Percentiles rank a stretch among this genome's conserved stretches.
phyloP scores from a whole-genome alignment of 2,329 filamentous ascomycete species.

The Venturia aucupariae region DNA sequence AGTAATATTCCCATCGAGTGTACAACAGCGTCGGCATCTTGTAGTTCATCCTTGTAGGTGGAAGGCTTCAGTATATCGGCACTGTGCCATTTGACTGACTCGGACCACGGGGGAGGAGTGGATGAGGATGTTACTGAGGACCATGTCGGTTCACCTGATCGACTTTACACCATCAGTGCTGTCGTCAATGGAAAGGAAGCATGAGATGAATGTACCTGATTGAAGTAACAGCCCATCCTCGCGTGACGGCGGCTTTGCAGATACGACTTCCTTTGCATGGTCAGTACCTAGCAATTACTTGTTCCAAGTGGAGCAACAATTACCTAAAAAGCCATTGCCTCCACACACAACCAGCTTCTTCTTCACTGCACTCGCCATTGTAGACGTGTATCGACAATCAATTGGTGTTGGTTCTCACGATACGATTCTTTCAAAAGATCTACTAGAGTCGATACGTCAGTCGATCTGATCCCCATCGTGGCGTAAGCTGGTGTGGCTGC shows the following conservation, averaged over 20 bases:
- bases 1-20: constrained; percentile 94
- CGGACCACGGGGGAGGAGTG: constrained; percentile 69
- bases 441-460: constrained; percentile 16
- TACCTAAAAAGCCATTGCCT: constrained; percentile 83
- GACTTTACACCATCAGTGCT: constrained; percentile 43
- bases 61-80: constrained; percentile 78
- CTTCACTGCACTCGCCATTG: constrained; percentile 47
- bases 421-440: constrained; percentile 4
- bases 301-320: constrained; percentile 21
- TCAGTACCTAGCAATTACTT: not conserved
- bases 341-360: constrained; percentile 87
- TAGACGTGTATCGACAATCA: constrained; percentile 9
- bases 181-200: not conserved
- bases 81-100: constrained; percentile 74
- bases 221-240: constrained; percentile 87
- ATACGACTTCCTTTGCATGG: constrained; percentile 56
- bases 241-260: constrained; percentile 76
- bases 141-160: constrained; percentile 86
- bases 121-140: constrained; percentile 62
- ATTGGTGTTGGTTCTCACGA: not conserved
- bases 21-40: constrained; percentile 73
- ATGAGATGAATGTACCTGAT: constrained; percentile 55
- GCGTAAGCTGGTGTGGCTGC: not conserved
- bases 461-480: not conserved
- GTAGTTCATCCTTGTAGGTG: constrained; percentile 68